phyloP scores from a whole-genome alignment of 495 filamentous ascomycete genomes.

The Neohortaea acidophila region DNA sequence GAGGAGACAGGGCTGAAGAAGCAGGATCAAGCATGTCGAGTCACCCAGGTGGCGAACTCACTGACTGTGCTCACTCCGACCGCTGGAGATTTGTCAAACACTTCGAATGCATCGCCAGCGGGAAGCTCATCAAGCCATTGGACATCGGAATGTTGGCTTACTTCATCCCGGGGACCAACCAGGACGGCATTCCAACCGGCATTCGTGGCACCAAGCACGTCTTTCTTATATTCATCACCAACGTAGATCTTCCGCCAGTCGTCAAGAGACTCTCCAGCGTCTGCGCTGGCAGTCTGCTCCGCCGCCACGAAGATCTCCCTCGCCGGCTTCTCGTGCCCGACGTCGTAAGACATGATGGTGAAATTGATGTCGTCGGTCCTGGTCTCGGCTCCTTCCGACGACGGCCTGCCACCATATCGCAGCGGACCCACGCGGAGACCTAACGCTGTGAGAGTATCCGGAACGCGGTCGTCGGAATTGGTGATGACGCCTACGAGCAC shows the following conservation, averaged over 20 bases:
- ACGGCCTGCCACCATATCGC: background rate
- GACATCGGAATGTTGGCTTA: background rate
- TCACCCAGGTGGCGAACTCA: background rate
- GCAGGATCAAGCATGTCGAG: background rate
- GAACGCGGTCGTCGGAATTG: conserved; percentile 63
- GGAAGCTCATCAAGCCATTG: background rate
- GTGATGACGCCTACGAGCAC: conserved; percentile 52
- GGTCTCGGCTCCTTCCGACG: background rate
- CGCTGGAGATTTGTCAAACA: background rate
- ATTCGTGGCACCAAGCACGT: conserved; percentile 41
- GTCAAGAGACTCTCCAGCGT: conserved; percentile 1
- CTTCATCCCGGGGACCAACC: conserved; percentile 28
- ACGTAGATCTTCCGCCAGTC: conserved; percentile 44
- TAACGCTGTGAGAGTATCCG: conserved; percentile 42
- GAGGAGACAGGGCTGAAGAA: conserved; percentile 24
- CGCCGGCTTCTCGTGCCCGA: conserved; percentile 53
- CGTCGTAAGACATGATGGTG: conserved; percentile 57
- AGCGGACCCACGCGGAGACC: conserved; percentile 39
- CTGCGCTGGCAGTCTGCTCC: conserved; percentile 12
- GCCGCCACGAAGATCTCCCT: conserved; percentile 48
- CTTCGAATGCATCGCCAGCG: background rate
- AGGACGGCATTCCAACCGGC: conserved; percentile 51
- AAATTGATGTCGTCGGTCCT: conserved; percentile 43
- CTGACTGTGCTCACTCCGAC: conserved; percentile 1
- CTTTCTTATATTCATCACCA: conserved; percentile 51